Conservation (phyloP, 2,329 filamentous ascomycete species). For the Aspergillus pseudoviridinutans region DNA sequence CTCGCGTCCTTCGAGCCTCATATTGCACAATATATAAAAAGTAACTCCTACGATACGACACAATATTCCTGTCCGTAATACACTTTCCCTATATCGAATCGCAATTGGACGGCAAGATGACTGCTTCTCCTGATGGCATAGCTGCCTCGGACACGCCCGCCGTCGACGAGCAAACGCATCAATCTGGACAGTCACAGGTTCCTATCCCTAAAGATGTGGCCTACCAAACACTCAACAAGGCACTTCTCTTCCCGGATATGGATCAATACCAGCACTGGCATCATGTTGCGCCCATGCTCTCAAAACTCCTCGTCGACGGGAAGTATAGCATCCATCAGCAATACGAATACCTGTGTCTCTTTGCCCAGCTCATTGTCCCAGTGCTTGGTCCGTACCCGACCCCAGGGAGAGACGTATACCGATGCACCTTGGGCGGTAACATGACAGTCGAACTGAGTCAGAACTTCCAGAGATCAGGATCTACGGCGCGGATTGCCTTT, state of each 20-base stretch:
- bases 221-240: background rate
- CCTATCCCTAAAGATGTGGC: background rate
- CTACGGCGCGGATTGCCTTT: background rate
- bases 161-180: background rate
- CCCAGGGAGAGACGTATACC: background rate
- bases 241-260: slow-evolving; percentile 1
- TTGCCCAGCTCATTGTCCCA: slow-evolving; percentile 7
- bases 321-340: slow-evolving; percentile 9
- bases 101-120: background rate
- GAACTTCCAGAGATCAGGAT: background rate
- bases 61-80: background rate
- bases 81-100: background rate
- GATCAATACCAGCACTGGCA: slow-evolving; percentile 11
- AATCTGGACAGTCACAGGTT: background rate
- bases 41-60: background rate
- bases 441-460: background rate
- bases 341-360: slow-evolving; percentile 8
- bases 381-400: slow-evolving; percentile 1
- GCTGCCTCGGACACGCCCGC: background rate
- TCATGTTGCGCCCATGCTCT: slow-evolving; percentile 5
- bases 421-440: background rate
- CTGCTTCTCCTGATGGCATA: background rate
- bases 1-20: background rate
- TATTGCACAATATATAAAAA: background rate
- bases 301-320: slow-evolving; percentile 5